A percentile compares a stretch with the other conserved stretches of the same genome.
Evolutionary conservation across 345 rosid genomes (phyloP).

Genomic region (Ricinus communis): DNA sequence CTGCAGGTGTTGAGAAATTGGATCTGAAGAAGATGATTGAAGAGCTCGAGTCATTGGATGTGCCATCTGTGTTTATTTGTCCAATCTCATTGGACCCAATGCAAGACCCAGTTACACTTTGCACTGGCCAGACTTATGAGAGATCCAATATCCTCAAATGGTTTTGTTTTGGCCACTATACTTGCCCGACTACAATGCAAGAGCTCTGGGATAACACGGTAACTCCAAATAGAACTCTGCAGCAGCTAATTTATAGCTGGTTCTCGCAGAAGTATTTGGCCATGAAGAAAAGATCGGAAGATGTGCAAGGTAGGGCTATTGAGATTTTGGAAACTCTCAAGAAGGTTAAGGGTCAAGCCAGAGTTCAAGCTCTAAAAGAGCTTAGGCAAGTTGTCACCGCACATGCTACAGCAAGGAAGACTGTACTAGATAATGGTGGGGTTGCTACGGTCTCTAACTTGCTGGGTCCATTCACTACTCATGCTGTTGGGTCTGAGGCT

Average conservation of each 20-base stretch:
- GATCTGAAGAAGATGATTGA: constrained; percentile 68
- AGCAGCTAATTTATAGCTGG: constrained; percentile 68
- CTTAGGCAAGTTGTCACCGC: constrained; percentile 51
- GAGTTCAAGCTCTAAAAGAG: constrained; percentile 63
- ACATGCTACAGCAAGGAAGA: constrained; percentile 52
- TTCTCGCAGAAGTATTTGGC: constrained; percentile 60
- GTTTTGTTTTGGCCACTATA: constrained; percentile 64
- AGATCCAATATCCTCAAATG: constrained; percentile 69
- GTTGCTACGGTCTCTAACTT: constrained; percentile 46
- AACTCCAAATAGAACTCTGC: constrained; percentile 63
- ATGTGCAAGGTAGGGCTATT: constrained; percentile 63
- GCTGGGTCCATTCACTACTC: constrained; percentile 65
- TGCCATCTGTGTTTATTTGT: constrained; percentile 74
- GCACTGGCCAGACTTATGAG: constrained; percentile 84
- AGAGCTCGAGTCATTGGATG: constrained; percentile 55
- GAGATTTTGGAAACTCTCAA: constrained; percentile 56
- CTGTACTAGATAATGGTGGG: constrained; percentile 58
- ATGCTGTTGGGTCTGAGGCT: constrained; percentile 70
- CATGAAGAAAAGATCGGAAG: constrained; percentile 67
- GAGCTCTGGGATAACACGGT: constrained; percentile 76
- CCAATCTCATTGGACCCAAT: constrained; percentile 80
- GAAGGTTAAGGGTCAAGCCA: constrained; percentile 66
- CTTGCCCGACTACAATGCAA: constrained; percentile 86
- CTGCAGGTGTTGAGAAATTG: constrained; percentile 42
- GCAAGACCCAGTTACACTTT: constrained; percentile 82